Percentiles rank a stretch among this genome's conserved stretches.
Evolutionary conservation across 805 yeast genomes (phyloP).

Genomic region (Kodamaea nitidulidarum): DNA sequence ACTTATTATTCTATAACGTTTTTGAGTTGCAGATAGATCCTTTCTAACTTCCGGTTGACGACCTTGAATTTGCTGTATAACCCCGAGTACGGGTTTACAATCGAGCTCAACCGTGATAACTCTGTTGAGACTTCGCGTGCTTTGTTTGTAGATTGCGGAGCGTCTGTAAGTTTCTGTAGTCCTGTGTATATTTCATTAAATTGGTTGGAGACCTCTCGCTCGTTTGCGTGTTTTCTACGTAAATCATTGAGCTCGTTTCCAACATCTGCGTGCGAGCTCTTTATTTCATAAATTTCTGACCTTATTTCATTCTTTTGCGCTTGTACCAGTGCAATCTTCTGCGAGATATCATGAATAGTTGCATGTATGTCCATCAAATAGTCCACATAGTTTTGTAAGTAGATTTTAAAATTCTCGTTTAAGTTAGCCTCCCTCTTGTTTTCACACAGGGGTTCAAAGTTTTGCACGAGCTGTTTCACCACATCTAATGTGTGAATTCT

Average conservation of each 20-base stretch:
- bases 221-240: slow-evolving; percentile 18
- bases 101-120: slow-evolving; percentile 13
- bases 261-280: slow-evolving; percentile 27
- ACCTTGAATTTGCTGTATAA: slow-evolving; percentile 17
- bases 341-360: slow-evolving; percentile 28
- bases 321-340: slow-evolving; percentile 27
- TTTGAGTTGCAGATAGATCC: slow-evolving; percentile 16
- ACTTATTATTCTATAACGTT: not conserved
- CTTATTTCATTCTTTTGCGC: slow-evolving; percentile 30
- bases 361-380: slow-evolving; percentile 34
- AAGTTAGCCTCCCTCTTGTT: slow-evolving; percentile 14
- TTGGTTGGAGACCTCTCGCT: slow-evolving; percentile 15
- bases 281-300: slow-evolving; percentile 25
- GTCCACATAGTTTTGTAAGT: slow-evolving; percentile 24
- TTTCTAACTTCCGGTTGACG: slow-evolving; percentile 21
- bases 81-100: slow-evolving; percentile 26
- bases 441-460: slow-evolving; percentile 20
- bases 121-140: slow-evolving; percentile 9
- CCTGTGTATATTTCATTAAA: slow-evolving; percentile 5
- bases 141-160: not conserved
- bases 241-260: slow-evolving; percentile 30
- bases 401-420: slow-evolving; percentile 30
- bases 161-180: not conserved
- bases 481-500: slow-evolving; percentile 36
- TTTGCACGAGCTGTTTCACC: slow-evolving; percentile 27